These are phyloP conservation scores for Funneliformis mosseae DNA, from an alignment of 192 early-diverging fungal species.

Conservation along the genomic window DNA sequence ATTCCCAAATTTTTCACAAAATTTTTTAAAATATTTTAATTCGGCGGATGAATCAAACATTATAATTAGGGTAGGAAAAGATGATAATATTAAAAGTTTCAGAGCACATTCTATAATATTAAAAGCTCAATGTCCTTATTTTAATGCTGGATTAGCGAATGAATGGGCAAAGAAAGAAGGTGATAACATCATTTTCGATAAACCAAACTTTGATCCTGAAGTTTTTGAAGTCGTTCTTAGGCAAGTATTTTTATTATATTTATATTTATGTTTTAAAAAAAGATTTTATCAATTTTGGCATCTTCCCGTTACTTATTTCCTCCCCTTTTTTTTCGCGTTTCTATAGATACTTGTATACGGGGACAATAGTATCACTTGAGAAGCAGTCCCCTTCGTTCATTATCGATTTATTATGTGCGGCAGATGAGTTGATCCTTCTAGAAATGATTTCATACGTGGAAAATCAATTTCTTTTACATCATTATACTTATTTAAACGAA, in stretches of 20 bases:
- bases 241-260: not conserved
- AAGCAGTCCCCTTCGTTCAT: not conserved
- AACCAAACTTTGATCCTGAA: constrained; percentile 13
- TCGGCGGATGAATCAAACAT: not conserved
- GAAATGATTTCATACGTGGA: constrained; percentile 14
- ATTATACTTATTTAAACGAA: not conserved
- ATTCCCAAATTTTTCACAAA: not conserved
- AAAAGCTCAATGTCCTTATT: constrained; percentile 19
- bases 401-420: not conserved
- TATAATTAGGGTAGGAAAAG: constrained; percentile 2
- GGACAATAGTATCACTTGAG: not conserved
- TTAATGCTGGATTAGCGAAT: constrained; percentile 6
- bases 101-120: constrained; percentile 14
- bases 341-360: constrained; percentile 21
- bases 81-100: not conserved
- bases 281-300: not conserved
- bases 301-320: not conserved
- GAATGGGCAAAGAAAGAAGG: constrained; percentile 19
- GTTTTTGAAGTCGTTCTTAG: constrained; percentile 20
- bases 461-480: not conserved
- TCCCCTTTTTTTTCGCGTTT: not conserved
- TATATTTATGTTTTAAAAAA: not conserved
- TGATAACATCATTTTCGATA: constrained; percentile 7
- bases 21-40: constrained; percentile 1
- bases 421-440: constrained; percentile 10